Conservation (phyloP, 352 stramenopile genomes). For the Thalassiosira livingstoniorum region DNA sequence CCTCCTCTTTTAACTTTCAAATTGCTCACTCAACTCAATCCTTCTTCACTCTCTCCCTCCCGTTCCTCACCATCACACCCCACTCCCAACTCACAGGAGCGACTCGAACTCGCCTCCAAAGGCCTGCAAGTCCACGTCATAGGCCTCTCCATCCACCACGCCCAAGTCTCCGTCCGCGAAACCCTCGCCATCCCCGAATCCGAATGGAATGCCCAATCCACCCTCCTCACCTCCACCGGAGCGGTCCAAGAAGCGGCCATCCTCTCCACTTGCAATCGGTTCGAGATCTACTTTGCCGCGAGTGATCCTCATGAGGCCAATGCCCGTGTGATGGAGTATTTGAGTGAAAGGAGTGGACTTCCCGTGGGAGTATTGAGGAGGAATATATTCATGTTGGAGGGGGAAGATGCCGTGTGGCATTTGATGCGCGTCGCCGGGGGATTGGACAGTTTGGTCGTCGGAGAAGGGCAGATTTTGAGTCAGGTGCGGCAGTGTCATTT, state of each 20-base stretch:
- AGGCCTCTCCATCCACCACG: constrained; percentile 90
- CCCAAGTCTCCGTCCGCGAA: constrained; percentile 88
- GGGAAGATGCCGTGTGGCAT: constrained; percentile 90
- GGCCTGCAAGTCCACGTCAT: constrained; percentile 89
- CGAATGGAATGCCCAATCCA: constrained; percentile 87
- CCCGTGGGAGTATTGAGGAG: constrained; percentile 83
- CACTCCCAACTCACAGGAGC: constrained; percentile 70
- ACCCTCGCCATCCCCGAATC: constrained; percentile 89
- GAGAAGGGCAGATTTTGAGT: constrained; percentile 90
- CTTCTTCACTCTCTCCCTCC: neutral
- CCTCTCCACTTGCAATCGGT: constrained; percentile 91
- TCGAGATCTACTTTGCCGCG: constrained; percentile 90
- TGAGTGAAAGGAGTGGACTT: constrained; percentile 82
- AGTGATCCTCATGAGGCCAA: constrained; percentile 85
- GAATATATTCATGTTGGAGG: constrained; percentile 89
- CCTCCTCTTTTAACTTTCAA: neutral
- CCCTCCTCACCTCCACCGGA: constrained; percentile 77
- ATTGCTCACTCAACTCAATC: neutral
- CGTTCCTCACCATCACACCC: neutral
- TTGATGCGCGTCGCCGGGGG: constrained; percentile 88
- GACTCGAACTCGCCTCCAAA: constrained; percentile 83
- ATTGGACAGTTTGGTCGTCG: constrained; percentile 90
- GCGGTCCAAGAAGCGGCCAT: constrained; percentile 86
- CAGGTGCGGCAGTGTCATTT: constrained; percentile 89
- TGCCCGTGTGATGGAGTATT: constrained; percentile 84